Conservation (phyloP, 768 basidiomycete species). For the Lactarius tabidus region DNA sequence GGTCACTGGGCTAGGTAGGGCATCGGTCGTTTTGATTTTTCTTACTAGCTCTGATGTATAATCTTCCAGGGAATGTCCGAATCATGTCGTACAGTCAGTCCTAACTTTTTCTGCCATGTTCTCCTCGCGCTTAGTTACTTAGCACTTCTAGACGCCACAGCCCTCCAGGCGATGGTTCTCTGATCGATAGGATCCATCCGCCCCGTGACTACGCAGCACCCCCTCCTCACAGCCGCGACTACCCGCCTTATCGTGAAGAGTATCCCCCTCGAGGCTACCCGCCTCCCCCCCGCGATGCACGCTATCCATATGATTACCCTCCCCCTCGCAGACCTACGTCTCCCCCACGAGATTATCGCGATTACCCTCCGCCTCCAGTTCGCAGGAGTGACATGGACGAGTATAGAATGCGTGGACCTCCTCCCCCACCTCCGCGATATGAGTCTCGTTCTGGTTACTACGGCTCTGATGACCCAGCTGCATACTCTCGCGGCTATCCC, state of each 20-base stretch:
- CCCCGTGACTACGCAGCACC: slow-evolving; percentile 48
- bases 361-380: slow-evolving; percentile 50
- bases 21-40: slow-evolving; percentile 15
- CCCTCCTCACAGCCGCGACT: slow-evolving; percentile 38
- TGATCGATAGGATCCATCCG: slow-evolving; percentile 55
- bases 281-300: slow-evolving; percentile 45
- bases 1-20: slow-evolving; percentile 87
- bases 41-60: slow-evolving; percentile 11
- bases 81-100: slow-evolving; percentile 49
- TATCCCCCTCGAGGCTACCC: slow-evolving; percentile 43
- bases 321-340: slow-evolving; percentile 53
- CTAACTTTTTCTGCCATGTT: not conserved
- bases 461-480: slow-evolving; percentile 42
- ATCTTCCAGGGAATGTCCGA: slow-evolving; percentile 64
- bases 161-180: slow-evolving; percentile 43
- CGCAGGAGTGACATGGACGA: slow-evolving; percentile 66
- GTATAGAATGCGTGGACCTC: slow-evolving; percentile 52
- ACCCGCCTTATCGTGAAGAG: slow-evolving; percentile 51
- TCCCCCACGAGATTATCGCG: slow-evolving; percentile 63
- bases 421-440: slow-evolving; percentile 51
- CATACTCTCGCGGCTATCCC: slow-evolving; percentile 52
- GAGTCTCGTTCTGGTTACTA: slow-evolving; percentile 46
- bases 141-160: slow-evolving; percentile 36
- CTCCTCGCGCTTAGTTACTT: slow-evolving; percentile 34
- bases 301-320: slow-evolving; percentile 55